Evolutionary conservation across 805 yeast species (phyloP), one percentile per base, ranked within the genome.

Genomic region (Lipomyces chichibuensis): DNA sequence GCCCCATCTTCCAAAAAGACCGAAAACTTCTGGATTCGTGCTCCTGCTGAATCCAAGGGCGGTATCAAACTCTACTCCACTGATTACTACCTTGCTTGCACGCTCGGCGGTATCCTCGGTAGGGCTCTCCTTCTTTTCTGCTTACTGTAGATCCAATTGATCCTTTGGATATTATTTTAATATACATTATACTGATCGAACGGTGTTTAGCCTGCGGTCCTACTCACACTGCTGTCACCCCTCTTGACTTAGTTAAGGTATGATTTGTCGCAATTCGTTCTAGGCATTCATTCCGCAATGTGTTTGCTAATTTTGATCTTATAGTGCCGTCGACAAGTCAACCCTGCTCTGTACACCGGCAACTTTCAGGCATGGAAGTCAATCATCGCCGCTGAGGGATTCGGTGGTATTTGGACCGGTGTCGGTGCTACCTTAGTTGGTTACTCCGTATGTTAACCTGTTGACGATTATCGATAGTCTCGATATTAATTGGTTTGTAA

Each of bases 391-490:
- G 84, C 87, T 20, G 90, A 88, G 77, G 98, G 99, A 7, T 65
- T 84, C 56, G 85, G 85, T 59, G 92, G 91, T 52, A 81, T 94
- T 62, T 91, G 85, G 80, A 89, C 96, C 9, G 98, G 98, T 74
- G 77, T 92, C 71, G 95, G 97, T 52, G 97, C 98, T 59, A 95
- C 98, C 2, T 86, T 89, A 69, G 83, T 93, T 68, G 98, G 98
- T 29, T 94, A 95, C 80, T 89, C 97, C 7, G 63, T 63, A 58
- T 20, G 65, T 25, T 49, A 32, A 27, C n/a, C 29, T 14, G 17
- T 43, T 43, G 20, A n/a, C 6, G 23, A 17, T n/a, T 43, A 7
- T 43, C 23, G 23, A 8, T n/a, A n/a, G 8, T 43, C 25, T 6
- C 49, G 49, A n/a, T 43, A 43, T n/a, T 43, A 43, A 58, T n/a